Base-by-base conservation (phyloP, 2,329 filamentous ascomycete genomes). In the Claviceps maximensis region DNA sequence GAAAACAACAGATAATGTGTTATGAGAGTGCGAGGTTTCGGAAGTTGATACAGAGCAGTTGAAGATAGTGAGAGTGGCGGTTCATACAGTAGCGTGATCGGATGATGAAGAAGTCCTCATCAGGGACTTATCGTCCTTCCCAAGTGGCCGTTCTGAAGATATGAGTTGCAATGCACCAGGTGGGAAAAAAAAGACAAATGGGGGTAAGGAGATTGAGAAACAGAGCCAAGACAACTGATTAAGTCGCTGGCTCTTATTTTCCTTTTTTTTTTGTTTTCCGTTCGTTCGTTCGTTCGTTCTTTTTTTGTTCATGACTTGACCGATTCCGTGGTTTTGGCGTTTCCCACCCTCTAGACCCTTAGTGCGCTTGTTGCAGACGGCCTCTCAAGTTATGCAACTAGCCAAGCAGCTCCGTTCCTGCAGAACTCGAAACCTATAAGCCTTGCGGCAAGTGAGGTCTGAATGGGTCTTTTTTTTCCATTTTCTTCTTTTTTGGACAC, bases 381-480 rank as follows among this genome's bases (percentile, higher is more conserved):
- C 31, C 33, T 33, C 5, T 47, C 2, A 9, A 51, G 9, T 47
- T n/a, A 51, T 27, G 44, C 27, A 51, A 21, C 50, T 25, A 54
- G 41, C 40, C 31, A 38, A 38, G 25, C 41, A 63, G 69, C 65
- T 65, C 62, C 68, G 67, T 69, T 64, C 59, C 63, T 66, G 70
- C 69, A 68, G 67, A 68, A 67, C 71, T 21, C 15, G 21, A 31
- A 70, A 21, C 21, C 19, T 69, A 69, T 70, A 67, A 78, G 78
- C 78, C 77, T 82, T 73, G 77, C 76, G 77, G 77, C 77, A 78
- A 76, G 72, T 74, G 72, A 79, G 73, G 78, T 81, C 77, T 81
- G 76, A 70, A 70, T 69, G 69, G 64, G 62, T 66, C 69, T 72
- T 33, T 19, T 21, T 36, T 15, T 25, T 72, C 33, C 9, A 13